phyloP scores from a whole-genome alignment of 768 basidiomycete genomes.

The Hygrophoropsis aurantiaca region DNA sequence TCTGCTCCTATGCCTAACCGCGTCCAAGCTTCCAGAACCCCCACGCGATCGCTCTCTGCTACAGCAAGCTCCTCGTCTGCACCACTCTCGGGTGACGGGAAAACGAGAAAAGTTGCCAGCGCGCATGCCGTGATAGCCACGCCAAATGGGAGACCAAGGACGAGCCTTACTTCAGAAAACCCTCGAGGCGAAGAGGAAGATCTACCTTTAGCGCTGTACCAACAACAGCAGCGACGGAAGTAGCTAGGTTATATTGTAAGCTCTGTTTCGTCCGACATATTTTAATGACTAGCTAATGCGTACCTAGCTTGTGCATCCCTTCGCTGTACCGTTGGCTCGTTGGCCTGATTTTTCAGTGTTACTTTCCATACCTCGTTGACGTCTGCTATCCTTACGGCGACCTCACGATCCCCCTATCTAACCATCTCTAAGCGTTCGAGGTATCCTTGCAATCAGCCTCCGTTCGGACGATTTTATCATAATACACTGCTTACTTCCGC shows the following conservation, averaged over 20 bases:
- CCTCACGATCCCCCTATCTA: slow-evolving; percentile 20
- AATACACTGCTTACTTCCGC: slow-evolving; percentile 22
- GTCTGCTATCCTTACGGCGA: slow-evolving; percentile 4
- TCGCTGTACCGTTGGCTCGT: background rate
- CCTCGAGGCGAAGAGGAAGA: slow-evolving; percentile 68
- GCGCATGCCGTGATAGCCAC: slow-evolving; percentile 53
- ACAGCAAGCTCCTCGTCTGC: slow-evolving; percentile 46
- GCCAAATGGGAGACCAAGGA: slow-evolving; percentile 40
- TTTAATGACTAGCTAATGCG: background rate
- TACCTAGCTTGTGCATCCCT: slow-evolving; percentile 13
- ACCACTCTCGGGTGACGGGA: slow-evolving; percentile 42
- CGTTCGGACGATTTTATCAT: slow-evolving; percentile 26
- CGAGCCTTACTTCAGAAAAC: slow-evolving; percentile 31
- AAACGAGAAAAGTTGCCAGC: slow-evolving; percentile 62
- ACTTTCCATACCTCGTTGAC: background rate
- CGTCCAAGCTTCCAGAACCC: slow-evolving; percentile 34
- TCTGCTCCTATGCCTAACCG: slow-evolving; percentile 22
- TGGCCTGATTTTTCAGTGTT: background rate
- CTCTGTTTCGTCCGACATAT: background rate
- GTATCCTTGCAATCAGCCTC: slow-evolving; percentile 21
- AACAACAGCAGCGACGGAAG: slow-evolving; percentile 68
- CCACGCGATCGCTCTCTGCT: slow-evolving; percentile 72
- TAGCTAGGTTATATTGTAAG: slow-evolving; percentile 16
- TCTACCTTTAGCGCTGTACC: slow-evolving; percentile 75
- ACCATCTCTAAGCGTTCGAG: slow-evolving; percentile 21